These are phyloP conservation scores for Hymenoscyphus repandus DNA, from an alignment of 2,329 filamentous ascomycete genomes.

Conservation along the genomic window DNA sequence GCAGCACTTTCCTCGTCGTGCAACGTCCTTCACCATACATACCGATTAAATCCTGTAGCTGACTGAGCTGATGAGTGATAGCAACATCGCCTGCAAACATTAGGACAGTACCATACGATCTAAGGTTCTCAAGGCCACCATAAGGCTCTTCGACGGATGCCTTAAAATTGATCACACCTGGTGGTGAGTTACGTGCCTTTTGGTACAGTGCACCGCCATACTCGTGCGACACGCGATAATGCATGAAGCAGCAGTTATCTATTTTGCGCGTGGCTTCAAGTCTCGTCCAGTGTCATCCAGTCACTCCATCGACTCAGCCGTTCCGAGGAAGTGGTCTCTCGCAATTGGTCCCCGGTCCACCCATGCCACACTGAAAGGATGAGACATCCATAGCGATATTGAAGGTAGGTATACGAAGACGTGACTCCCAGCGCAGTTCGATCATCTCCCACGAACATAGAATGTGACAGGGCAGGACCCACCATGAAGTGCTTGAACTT, in stretches of 20 bases:
- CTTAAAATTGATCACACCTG: conserved; percentile 52
- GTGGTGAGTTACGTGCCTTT: conserved; percentile 52
- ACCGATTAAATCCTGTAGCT: conserved; percentile 63
- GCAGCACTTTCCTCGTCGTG: conserved; percentile 61
- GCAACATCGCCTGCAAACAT: conserved; percentile 75
- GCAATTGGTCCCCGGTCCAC: conserved; percentile 40
- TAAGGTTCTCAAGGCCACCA: conserved; percentile 60
- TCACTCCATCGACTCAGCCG: not conserved
- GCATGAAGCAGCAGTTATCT: conserved; percentile 8
- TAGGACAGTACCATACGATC: conserved; percentile 70
- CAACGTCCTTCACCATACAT: conserved; percentile 62
- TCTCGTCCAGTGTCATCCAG: conserved; percentile 1
- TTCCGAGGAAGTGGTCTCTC: conserved; percentile 36
- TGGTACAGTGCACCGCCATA: conserved; percentile 65
- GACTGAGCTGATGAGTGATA: conserved; percentile 70
- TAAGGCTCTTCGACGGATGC: conserved; percentile 72
- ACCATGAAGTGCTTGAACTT: conserved; percentile 69
- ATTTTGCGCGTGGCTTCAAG: conserved; percentile 1
- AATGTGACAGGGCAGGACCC: conserved; percentile 68
- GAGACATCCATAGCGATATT: conserved; percentile 67
- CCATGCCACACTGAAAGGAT: conserved; percentile 75
- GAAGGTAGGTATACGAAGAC: conserved; percentile 70
- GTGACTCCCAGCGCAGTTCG: conserved; percentile 66
- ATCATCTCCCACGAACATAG: conserved; percentile 66
- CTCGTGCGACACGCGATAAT: conserved; percentile 50